These are phyloP conservation scores for Apiospora arundinis DNA, from an alignment of 2,329 filamentous ascomycete species.

Conservation along the genomic window DNA sequence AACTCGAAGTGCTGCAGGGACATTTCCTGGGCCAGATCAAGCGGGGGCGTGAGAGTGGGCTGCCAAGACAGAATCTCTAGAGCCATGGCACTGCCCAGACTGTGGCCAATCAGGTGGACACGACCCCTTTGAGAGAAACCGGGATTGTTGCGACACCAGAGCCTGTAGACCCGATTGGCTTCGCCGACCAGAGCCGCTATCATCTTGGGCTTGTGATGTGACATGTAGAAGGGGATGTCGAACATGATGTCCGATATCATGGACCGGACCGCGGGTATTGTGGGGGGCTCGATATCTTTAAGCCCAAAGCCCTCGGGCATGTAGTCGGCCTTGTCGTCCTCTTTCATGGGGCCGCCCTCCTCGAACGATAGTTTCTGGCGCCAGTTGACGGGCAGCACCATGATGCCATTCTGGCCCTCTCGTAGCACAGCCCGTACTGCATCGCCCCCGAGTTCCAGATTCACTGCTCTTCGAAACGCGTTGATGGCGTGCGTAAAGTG, in stretches of 20 bases:
- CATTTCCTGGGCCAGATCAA: constrained; percentile 49
- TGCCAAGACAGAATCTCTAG: constrained; percentile 90
- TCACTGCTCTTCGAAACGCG: constrained; percentile 83
- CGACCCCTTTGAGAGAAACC: constrained; percentile 81
- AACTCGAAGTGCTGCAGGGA: constrained; percentile 80
- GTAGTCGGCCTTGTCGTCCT: constrained; percentile 59
- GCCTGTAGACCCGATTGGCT: constrained; percentile 91
- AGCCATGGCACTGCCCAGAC: constrained; percentile 92
- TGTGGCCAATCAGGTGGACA: constrained; percentile 93
- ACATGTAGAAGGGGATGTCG: constrained; percentile 97
- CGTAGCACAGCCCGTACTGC: constrained; percentile 78
- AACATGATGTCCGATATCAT: constrained; percentile 98
- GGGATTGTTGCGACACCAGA: constrained; percentile 95
- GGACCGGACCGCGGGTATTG: constrained; percentile 88
- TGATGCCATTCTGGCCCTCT: constrained; percentile 82
- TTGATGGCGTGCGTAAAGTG: constrained; percentile 98
- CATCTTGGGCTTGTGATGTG: constrained; percentile 95
- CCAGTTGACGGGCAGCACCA: constrained; percentile 96
- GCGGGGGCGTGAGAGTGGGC: constrained; percentile 70
- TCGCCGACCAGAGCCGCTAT: constrained; percentile 85
- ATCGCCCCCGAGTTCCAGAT: constrained; percentile 79
- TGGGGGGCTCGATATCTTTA: constrained; percentile 90
- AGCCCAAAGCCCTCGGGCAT: constrained; percentile 67
- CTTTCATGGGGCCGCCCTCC: constrained; percentile 69
- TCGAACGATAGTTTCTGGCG: constrained; percentile 87